Percentiles rank a stretch among this genome's conserved stretches.
phyloP scores from a whole-genome alignment of 306 rosid genomes.

The Fragaria vesca region DNA sequence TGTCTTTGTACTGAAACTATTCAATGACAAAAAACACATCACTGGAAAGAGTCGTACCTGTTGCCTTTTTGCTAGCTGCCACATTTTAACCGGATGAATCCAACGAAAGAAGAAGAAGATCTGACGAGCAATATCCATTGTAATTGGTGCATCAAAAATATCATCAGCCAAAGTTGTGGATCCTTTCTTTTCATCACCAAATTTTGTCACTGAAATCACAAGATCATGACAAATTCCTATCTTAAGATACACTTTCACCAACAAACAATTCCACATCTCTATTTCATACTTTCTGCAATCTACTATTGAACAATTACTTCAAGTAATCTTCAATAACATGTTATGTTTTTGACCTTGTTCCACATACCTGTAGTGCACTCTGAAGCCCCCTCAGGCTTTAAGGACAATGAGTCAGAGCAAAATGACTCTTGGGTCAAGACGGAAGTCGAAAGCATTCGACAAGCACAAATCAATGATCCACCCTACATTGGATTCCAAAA shows the following conservation, averaged over 20 bases:
- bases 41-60: slow-evolving; percentile 45
- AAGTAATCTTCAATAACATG: neutral
- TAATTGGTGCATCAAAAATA: slow-evolving; percentile 81
- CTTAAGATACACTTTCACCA: slow-evolving; percentile 22
- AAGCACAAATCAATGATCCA: slow-evolving; percentile 33
- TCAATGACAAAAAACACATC: neutral
- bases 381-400: slow-evolving; percentile 42
- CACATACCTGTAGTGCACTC: slow-evolving; percentile 61
- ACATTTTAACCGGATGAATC: slow-evolving; percentile 48
- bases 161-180: slow-evolving; percentile 80
- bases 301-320: neutral
- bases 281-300: neutral
- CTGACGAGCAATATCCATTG: slow-evolving; percentile 78
- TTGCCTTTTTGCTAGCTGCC: slow-evolving; percentile 93
- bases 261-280: neutral
- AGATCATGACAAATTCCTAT: slow-evolving; percentile 72
- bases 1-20: neutral
- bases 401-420: slow-evolving; percentile 59
- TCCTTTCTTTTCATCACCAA: slow-evolving; percentile 76
- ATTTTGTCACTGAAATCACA: slow-evolving; percentile 82
- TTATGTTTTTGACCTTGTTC: slow-evolving; percentile 11
- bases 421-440: slow-evolving; percentile 42
- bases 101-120: neutral
- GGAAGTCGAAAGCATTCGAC: slow-evolving; percentile 48
- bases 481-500: slow-evolving; percentile 39